Conservation (phyloP, 1,284 basidiomycete species). For the Naganishia albida region DNA sequence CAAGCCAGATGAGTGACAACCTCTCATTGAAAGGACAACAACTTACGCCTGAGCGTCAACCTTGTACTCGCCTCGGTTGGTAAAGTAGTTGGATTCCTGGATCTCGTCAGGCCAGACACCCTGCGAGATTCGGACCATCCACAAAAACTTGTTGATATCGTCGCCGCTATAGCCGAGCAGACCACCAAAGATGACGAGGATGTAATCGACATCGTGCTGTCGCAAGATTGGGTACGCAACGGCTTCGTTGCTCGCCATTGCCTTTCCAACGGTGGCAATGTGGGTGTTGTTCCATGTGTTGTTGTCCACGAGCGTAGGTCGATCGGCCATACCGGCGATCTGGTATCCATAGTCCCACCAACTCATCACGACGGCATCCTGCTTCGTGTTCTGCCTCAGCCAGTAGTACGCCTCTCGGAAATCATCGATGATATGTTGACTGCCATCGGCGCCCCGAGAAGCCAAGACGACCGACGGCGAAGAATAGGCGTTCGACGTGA, state of each 20-base stretch:
- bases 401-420: slow-evolving; percentile 99
- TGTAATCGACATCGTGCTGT: slow-evolving; percentile 97
- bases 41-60: slow-evolving; percentile 77
- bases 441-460: slow-evolving; percentile 77
- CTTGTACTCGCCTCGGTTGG: slow-evolving; percentile 87
- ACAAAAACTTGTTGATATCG: slow-evolving; percentile 99
- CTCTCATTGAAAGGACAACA: neutral
- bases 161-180: slow-evolving; percentile 96
- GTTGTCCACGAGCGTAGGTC: slow-evolving; percentile 83
- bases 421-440: slow-evolving; percentile 95
- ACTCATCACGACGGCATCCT: slow-evolving; percentile 92
- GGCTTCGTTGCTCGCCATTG: slow-evolving; percentile 93
- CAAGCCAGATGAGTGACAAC: neutral
- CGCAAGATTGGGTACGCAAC: slow-evolving; percentile 94
- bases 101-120: slow-evolving; percentile 99
- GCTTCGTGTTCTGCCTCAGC: slow-evolving; percentile 91
- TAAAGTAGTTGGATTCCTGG: slow-evolving; percentile 92
- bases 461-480: slow-evolving; percentile 96
- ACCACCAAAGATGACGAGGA: slow-evolving; percentile 96
- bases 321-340: slow-evolving; percentile 97
- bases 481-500: slow-evolving; percentile 92
- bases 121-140: slow-evolving; percentile 97
- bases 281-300: slow-evolving; percentile 99
- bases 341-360: slow-evolving; percentile 99
- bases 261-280: slow-evolving; percentile 95